Evolutionary conservation across 768 basidiomycete species (phyloP), one percentile per base, ranked within the genome.

Genomic region (Termitomyces eurrhizus): DNA sequence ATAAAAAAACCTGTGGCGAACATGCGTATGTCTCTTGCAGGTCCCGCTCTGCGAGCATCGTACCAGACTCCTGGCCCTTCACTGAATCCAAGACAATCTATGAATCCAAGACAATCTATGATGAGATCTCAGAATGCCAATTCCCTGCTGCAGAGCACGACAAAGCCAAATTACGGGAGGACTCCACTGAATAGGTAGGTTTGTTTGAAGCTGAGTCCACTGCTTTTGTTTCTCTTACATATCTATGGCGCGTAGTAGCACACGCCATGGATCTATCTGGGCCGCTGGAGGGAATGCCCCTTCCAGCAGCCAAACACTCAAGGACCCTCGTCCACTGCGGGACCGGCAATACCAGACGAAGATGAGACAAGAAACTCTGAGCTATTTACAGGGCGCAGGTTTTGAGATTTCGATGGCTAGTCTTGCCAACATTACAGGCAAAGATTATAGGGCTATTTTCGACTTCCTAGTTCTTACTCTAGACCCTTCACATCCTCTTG

Each of bases 391-490:
- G 65, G 72, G 73, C 33, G 79, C 80, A n/a, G 84, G 83, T 7
- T 88, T 85, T 61, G 87, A 89, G 14, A 84, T 93, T 32, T 78
- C 83, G 3, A 81, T 85, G 70, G 81, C 86, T 58, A 85, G 85
- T 2, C 77, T 97, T 4, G 77, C 81, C 50, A 90, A 86, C 51
- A 93, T 95, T 50, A 91, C 92, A 4, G 87, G 86, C 18, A 92
- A 92, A 65, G 93, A 95, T 63, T 98, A 92, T 68, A 85, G 92
- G 33, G 76, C 82, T 1, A 90, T 98, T 45, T 94, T 97, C 70
- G 84, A 90, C 57, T 88, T 88, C 62, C 81, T 98, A 14, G 78
- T 94, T 35, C 70, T 75, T 16, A 80, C 80, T 29, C 75, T 95
- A 13, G 95, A 98, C 69, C 87, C 90, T 6, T 77, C 75, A 57